These are phyloP conservation scores for Candida dubliniensis DNA, from an alignment of 1,139 yeast genomes.

Conservation along the genomic window DNA sequence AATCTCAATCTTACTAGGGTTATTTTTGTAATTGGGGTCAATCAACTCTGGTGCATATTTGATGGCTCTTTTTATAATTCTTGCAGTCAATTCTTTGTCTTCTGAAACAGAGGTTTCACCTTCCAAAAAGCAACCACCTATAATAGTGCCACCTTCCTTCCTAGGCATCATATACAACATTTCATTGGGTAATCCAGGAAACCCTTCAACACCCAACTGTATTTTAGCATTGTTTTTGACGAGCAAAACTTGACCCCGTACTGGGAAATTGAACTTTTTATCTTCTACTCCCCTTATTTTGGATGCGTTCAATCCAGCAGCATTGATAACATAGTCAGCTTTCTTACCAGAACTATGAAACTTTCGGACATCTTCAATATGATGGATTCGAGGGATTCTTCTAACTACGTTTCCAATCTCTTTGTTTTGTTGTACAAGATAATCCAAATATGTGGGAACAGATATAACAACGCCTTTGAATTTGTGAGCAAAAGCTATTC, in stretches of 20 bases:
- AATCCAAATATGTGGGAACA: slow-evolving; percentile 50
- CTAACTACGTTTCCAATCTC: slow-evolving; percentile 36
- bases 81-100: slow-evolving; percentile 35
- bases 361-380: slow-evolving; percentile 29
- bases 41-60: slow-evolving; percentile 43
- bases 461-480: slow-evolving; percentile 52
- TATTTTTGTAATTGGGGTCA: slow-evolving; percentile 30
- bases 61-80: slow-evolving; percentile 43
- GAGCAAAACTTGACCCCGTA: slow-evolving; percentile 41
- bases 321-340: slow-evolving; percentile 46
- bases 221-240: slow-evolving; percentile 37
- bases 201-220: slow-evolving; percentile 30
- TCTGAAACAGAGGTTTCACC: slow-evolving; percentile 25
- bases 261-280: slow-evolving; percentile 25
- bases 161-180: slow-evolving; percentile 51
- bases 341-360: slow-evolving; percentile 21
- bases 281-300: slow-evolving; percentile 35
- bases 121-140: slow-evolving; percentile 49
- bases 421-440: slow-evolving; percentile 38
- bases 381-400: slow-evolving; percentile 27
- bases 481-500: slow-evolving; percentile 36
- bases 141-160: slow-evolving; percentile 53
- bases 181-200: slow-evolving; percentile 36
- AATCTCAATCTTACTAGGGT: slow-evolving; percentile 39
- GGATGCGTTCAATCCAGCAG: slow-evolving; percentile 43